Conservation (phyloP, 2,329 filamentous ascomycete genomes). For the Verticillium dahliae region DNA sequence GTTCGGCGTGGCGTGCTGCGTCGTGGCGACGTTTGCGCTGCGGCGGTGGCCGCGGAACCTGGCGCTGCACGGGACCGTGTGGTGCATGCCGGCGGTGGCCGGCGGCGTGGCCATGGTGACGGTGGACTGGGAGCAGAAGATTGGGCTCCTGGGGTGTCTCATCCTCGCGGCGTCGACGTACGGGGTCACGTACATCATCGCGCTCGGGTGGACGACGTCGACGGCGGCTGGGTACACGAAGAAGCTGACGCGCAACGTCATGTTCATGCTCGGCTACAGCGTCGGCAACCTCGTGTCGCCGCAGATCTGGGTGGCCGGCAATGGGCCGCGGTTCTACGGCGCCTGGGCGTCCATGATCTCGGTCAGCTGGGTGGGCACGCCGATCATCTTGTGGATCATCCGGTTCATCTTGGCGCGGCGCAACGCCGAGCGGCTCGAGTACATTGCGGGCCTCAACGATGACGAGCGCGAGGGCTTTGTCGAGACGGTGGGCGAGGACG, state of each 20-base stretch:
- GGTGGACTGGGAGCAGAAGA: constrained; percentile 19
- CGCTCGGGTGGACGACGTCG: constrained; percentile 29
- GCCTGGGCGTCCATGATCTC: constrained; percentile 23
- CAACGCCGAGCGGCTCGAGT: constrained; percentile 21
- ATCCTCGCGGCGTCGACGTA: constrained; percentile 21
- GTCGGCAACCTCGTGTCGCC: constrained; percentile 28
- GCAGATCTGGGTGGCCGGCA: constrained; percentile 23
- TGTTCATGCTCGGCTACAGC: constrained; percentile 30
- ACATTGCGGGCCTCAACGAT: constrained; percentile 18
- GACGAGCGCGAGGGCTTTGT: constrained; percentile 14
- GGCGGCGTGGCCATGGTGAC: constrained; percentile 24
- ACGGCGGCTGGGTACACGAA: constrained; percentile 32
- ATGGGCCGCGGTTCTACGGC: constrained; percentile 22
- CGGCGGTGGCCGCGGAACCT: constrained; percentile 21
- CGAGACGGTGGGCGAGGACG: constrained; percentile 23
- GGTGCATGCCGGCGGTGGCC: constrained; percentile 21
- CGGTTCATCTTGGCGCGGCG: constrained; percentile 22
- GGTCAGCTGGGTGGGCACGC: constrained; percentile 26
- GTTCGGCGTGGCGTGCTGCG: constrained; percentile 23
- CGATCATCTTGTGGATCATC: constrained; percentile 24
- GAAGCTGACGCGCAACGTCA: constrained; percentile 31
- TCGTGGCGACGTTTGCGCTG: constrained; percentile 23
- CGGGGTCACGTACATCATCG: constrained; percentile 27
- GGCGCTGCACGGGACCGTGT: constrained; percentile 21
- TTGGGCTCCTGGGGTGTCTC: constrained; percentile 22